Percentiles rank a stretch among this genome's conserved stretches.
Conservation (phyloP, 768 basidiomycete genomes). For the Clavaria fumosa region DNA sequence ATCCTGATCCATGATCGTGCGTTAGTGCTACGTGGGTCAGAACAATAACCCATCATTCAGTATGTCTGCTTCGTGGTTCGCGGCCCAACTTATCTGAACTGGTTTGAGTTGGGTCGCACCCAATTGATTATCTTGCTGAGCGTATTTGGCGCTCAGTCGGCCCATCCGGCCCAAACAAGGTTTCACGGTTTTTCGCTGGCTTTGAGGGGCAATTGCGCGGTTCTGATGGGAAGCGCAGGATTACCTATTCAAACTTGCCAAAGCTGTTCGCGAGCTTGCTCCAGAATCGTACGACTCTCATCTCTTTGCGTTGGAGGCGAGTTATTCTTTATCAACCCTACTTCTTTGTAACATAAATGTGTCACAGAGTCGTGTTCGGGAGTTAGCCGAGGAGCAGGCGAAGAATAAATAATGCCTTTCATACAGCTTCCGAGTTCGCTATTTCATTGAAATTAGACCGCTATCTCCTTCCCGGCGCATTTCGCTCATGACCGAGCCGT, state of each 20-base stretch:
- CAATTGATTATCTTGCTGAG: constrained; percentile 48
- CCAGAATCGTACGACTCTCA: constrained; percentile 64
- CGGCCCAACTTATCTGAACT: background rate
- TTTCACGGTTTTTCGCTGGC: constrained; percentile 15
- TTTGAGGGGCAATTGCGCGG: background rate
- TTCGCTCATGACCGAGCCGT: no score
- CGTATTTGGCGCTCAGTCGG: constrained; percentile 65
- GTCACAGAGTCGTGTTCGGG: no score
- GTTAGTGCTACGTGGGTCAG: constrained; percentile 74
- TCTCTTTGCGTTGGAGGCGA: constrained; percentile 61
- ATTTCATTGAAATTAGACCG: no score
- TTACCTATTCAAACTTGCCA: constrained; percentile 68
- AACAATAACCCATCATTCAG: constrained; percentile 83
- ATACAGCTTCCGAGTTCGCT: no score
- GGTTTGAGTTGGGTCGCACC: constrained; percentile 63
- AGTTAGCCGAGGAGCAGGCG: no score
- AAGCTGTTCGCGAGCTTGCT: constrained; percentile 54
- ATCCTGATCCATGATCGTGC: background rate
- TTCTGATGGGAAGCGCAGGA: constrained; percentile 37
- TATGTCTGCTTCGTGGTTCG: constrained; percentile 19
- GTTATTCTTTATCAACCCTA: no score
- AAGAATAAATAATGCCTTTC: no score
- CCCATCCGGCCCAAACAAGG: constrained; percentile 87
- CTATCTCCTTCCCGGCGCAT: no score
- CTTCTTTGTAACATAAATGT: no score